Base-by-base conservation (phyloP, 2,329 filamentous ascomycete genomes). In the Stachybotrys chlorohalonatus region DNA sequence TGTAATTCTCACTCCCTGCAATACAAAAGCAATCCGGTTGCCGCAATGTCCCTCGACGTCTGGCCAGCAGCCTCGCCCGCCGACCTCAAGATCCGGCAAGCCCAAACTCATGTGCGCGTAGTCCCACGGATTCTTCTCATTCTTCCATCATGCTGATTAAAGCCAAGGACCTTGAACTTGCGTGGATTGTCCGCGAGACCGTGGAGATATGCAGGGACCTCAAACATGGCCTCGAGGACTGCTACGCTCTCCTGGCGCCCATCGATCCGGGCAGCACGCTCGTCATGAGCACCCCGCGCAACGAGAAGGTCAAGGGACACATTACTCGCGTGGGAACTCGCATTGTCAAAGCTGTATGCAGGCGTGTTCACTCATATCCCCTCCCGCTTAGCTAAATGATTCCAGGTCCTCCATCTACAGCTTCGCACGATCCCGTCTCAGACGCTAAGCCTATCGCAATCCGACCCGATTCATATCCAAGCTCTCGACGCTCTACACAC, bases 251-350 rank as follows among this genome's bases (percentile, higher is more conserved):
- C 30, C 83, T 99, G 32, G 87, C 90, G 7, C 91, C 93, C 1
- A 81, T 86, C 59, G 90, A 95, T 66, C 85, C 87, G 1, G 91
- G 91, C 8, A 92, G 86, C 63, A 99, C 93, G 1, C 82, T 99
- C 31, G 92, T 94, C 32, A 80, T 99, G 60, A 94, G 89, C 58
- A 95, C 92, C 13, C 81, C 87, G 54, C 83, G 92, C 54, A 93
- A 90, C 54, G 94, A 99, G 74, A 84, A 82, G 61, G 85, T 97
- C 58, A 99, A 99, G 70, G 94, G 94, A 16, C 89, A 90, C 63
- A 83, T 97, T 57, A 97, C 93, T 1, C 84, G 94, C 53, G 84
- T 95, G 42, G 94, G 94, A 46, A 90, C 90, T n/a, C 84, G 87
- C 52, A 87, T 99, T 59, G 87, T 95, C 59, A 96, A 95, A 69